Evolutionary conservation across 2,329 filamentous ascomycete species (phyloP), one percentile per base, ranked within the genome.

Genomic region (Clonostachys solani): DNA sequence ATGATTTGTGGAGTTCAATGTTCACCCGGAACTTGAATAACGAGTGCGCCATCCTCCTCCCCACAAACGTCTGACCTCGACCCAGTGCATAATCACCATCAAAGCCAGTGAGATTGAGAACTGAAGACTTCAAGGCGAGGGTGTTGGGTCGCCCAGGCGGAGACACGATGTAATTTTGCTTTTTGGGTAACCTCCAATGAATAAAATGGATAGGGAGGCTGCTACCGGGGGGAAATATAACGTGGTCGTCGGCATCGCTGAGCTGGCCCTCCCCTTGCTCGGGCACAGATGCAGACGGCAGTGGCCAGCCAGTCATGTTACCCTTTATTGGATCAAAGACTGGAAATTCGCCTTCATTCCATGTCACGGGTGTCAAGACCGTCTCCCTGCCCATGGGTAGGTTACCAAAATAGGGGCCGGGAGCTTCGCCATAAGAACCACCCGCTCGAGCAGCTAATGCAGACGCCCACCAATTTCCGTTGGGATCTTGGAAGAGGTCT

Each of bases 361-460:
- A 83, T 0, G 61, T 72, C 12, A 72, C 74, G 0, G 74, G 66
- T 3, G 65, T 67, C 5, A 80, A 58, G 1, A 78, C 69, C 0
- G 73, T 71, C 55, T 83, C 78, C 12, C 78, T 64, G 2, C 77
- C 78, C 77, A 80, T 78, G 0, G 76, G 74, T 49, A 74, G 77
- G 33, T 64, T 51, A 6, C 57, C 54, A 40, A 46, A 47, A 40
- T 53, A 53, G 12, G 42, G 42, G 7, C 54, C 47, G 13, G 49
- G 43, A 5, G 53, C 49, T 33, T 51, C 38, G 12, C 52, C 53
- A 47, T 47, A 54, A 3, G 44, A 49, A 2, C 55, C 57, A 42
- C 56, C 58, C 43, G 50, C 49, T 33, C 53, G 49, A n/a, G 42
- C 43, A 36, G 53, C 52, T 33, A 55, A 40, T 9, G 49, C 50